Conservation (phyloP, 345 rosid species). For the Isatis tinctoria region DNA sequence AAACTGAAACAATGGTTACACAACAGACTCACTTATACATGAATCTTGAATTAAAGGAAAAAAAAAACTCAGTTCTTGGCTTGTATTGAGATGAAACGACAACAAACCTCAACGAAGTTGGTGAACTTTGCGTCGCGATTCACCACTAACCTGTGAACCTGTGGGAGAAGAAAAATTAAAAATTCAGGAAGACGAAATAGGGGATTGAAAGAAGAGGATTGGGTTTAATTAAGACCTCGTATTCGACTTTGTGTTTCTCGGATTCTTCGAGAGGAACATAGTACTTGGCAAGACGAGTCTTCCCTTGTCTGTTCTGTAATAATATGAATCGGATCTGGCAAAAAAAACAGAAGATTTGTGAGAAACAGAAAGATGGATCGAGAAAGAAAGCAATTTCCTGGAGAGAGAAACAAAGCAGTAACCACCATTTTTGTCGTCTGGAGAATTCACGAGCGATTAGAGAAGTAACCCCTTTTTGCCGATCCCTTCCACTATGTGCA, state of each 20-base stretch:
- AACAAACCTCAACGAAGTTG: constrained; percentile 89
- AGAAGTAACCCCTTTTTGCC: background rate
- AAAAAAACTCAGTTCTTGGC: background rate
- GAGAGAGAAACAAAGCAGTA: background rate
- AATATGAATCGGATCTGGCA: constrained; percentile 95
- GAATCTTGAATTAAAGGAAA: too few species aligned
- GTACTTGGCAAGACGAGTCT: constrained; percentile 98
- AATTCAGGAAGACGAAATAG: background rate
- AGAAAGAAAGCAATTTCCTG: background rate
- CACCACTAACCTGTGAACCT: constrained; percentile 98
- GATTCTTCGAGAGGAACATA: constrained; percentile 97
- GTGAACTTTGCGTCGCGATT: constrained; percentile 94
- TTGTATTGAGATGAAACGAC: background rate
- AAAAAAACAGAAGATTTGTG: background rate
- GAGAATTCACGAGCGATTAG: background rate
- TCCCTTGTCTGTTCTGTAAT: constrained; percentile 96
- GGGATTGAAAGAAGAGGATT: background rate
- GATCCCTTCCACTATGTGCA: background rate
- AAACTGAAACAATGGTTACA: constrained; percentile 44
- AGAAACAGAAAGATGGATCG: background rate
- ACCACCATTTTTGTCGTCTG: constrained; percentile 38
- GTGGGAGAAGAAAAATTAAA: background rate
- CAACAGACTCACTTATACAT: background rate
- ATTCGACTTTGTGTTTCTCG: constrained; percentile 97
- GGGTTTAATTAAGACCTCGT: constrained; percentile 61